Evolutionary conservation across 257 asterid species (phyloP).

Genomic region (Solanum piurae): DNA sequence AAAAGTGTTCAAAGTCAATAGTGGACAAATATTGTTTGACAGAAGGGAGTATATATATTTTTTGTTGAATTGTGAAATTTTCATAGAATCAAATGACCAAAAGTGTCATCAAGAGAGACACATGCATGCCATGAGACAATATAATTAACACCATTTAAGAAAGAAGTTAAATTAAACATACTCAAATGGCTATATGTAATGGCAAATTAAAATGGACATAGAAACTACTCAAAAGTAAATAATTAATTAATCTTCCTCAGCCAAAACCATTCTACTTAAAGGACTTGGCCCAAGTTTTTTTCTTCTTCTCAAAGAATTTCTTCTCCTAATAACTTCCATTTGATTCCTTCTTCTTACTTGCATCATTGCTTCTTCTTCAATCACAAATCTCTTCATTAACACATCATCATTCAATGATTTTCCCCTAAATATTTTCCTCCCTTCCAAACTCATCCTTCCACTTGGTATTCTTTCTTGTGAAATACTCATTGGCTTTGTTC

Average conservation of each 20-base stretch:
- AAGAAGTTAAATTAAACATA: neutral
- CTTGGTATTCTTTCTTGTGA: conserved; percentile 45
- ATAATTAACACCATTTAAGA: neutral
- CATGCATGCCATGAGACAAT: neutral
- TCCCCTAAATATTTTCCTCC: conserved; percentile 62
- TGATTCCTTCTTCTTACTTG: conserved; percentile 69
- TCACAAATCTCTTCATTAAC: conserved; percentile 74
- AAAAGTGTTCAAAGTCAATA: too few relatives aligned
- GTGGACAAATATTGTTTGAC: neutral
- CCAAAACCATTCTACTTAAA: conserved; percentile 68
- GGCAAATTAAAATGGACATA: neutral
- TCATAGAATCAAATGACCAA: neutral
- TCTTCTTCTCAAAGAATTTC: conserved; percentile 51
- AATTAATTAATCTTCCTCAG: conserved; percentile 1
- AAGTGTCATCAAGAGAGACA: neutral
- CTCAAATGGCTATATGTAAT: neutral
- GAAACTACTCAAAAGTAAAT: neutral
- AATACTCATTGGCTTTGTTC: conserved; percentile 27
- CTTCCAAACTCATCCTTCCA: conserved; percentile 63
- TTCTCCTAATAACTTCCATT: conserved; percentile 72
- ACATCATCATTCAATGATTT: conserved; percentile 80
- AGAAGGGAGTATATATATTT: neutral
- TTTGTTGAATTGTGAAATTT: neutral
- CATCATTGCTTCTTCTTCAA: conserved; percentile 85
- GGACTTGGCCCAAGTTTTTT: conserved; percentile 75